A percentile compares a stretch with the other conserved stretches of the same genome.
Evolutionary conservation across 768 basidiomycete species (phyloP).

Genomic region (Mycena vulgaris): DNA sequence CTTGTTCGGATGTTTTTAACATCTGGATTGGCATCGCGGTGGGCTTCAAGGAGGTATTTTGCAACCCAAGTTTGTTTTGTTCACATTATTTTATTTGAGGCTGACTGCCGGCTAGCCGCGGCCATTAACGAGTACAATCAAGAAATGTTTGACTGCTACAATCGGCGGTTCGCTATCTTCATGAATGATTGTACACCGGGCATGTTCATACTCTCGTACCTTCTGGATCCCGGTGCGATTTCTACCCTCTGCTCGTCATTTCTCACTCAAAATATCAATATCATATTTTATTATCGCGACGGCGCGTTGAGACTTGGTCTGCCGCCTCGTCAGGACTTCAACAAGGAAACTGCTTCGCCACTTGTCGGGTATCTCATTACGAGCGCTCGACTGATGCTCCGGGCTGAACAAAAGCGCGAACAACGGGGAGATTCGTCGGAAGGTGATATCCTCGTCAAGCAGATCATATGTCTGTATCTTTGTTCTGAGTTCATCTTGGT

Average conservation of each 20-base stretch:
- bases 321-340: background rate
- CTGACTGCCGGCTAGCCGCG: background rate
- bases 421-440: background rate
- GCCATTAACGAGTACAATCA: conserved; percentile 10
- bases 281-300: conserved; percentile 11
- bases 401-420: conserved; percentile 5
- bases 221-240: conserved; percentile 25
- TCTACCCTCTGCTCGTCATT: background rate
- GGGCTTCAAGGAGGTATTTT: conserved; percentile 19
- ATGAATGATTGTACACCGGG: conserved; percentile 26
- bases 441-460: background rate
- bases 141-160: conserved; percentile 16
- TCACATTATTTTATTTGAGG: background rate
- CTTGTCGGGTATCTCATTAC: conserved; percentile 1
- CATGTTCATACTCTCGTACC: conserved; percentile 24
- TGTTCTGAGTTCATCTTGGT: background rate
- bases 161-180: conserved; percentile 29
- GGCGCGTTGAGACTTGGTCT: conserved; percentile 12
- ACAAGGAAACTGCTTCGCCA: conserved; percentile 1
- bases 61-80: background rate
- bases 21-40: conserved; percentile 26
- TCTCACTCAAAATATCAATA: background rate
- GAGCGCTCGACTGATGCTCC: conserved; percentile 6
- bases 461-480: conserved; percentile 1
- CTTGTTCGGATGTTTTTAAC: conserved; percentile 27